phyloP scores from a whole-genome alignment of 768 basidiomycete genomes.

The Coprinopsis sp. region DNA sequence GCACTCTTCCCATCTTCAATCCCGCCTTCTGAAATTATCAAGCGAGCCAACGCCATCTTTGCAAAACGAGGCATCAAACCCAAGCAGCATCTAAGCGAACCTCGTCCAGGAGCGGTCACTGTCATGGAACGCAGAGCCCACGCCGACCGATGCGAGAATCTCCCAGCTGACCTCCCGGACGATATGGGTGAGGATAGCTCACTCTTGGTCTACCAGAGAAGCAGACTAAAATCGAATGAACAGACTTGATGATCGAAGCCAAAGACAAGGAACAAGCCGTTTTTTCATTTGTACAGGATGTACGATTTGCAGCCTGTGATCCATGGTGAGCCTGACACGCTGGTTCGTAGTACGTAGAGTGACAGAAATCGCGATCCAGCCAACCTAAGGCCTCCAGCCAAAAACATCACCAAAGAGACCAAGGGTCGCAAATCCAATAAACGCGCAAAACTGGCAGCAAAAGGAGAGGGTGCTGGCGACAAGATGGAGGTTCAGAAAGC shows the following conservation, averaged over 20 bases:
- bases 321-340: constrained; percentile 35
- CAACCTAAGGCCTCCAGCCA: constrained; percentile 40
- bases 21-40: constrained; percentile 62
- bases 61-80: constrained; percentile 70
- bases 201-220: constrained; percentile 9
- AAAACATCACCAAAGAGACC: constrained; percentile 38
- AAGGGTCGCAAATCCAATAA: constrained; percentile 42
- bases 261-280: constrained; percentile 95
- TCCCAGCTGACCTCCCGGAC: constrained; percentile 62
- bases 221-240: background rate
- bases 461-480: background rate
- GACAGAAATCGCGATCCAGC: constrained; percentile 20
- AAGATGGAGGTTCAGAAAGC: too few species aligned
- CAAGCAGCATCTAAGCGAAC: constrained; percentile 91
- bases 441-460: constrained; percentile 17
- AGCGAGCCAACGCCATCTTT: constrained; percentile 74
- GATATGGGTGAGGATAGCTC: constrained; percentile 50
- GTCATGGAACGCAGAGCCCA: constrained; percentile 87
- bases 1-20: constrained; percentile 58
- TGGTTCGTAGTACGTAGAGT: background rate
- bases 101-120: constrained; percentile 77
- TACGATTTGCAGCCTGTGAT: constrained; percentile 68
- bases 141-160: constrained; percentile 68
- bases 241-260: constrained; percentile 89
- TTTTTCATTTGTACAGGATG: constrained; percentile 73